Evolutionary conservation across 148 eudicot genomes (phyloP), one percentile per base, ranked within the genome.

Genomic region (Fagopyrum esculentum): DNA sequence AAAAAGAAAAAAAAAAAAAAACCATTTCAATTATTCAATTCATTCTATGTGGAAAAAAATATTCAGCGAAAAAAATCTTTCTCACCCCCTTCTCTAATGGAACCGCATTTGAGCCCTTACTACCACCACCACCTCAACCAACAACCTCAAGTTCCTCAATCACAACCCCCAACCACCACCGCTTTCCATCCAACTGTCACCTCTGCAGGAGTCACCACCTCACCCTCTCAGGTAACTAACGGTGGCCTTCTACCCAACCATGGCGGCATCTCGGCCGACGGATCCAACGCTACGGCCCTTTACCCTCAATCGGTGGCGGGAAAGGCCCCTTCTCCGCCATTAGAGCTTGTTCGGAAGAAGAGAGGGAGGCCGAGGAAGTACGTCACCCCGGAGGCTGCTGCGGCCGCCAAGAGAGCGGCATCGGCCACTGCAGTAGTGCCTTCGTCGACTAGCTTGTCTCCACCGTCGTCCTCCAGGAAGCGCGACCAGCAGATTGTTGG

Each of bases 301-400:
- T 85, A 78, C 77, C 81, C 86, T 48, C 83, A 85, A 70, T 73
- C 83, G 1, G 76, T 77, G 40, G 74, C 82, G 45, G 86, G 78
- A 13, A 76, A 76, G 15, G 73, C 73, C 16, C 73, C 80, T 44
- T 46, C 84, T 47, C 51, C 88, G 17, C 55, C 83, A 51, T 22
- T 40, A 2, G 88, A 85, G 75, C 63, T 77, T 19, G 86, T 79
- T 4, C 40, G 78, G 80, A 79, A 83, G 84, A 85, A 85, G 82
- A 75, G 88, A 60, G 88, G 88, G 19, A 72, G 89, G 6, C 89
- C 89, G 56, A 80, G 89, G 69, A 86, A 86, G 82, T 86, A 86
- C 71, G 78, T 72, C 0, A 86, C 87, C 59, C 89, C 87, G 51
- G 89, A 84, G 82, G 80, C 73, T 16, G 89, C 89, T n/a, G 89